These are phyloP conservation scores for Nicotiana undulata DNA, from an alignment of 257 asterid genomes.

Conservation along the genomic window DNA sequence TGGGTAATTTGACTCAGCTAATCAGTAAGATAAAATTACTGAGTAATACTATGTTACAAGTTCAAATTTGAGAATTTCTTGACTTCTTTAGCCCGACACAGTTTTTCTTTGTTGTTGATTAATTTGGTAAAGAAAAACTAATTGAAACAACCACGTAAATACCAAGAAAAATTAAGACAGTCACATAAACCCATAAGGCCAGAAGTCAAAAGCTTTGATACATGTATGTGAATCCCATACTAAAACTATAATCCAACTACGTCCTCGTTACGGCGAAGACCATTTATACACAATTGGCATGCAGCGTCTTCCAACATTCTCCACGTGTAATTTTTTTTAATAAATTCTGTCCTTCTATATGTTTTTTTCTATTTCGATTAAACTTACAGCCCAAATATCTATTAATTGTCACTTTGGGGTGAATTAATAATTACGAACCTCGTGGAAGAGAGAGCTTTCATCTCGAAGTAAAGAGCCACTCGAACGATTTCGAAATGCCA, in stretches of 20 bases:
- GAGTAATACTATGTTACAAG: neutral
- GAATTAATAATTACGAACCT: neutral
- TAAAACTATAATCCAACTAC: slow-evolving; percentile 19
- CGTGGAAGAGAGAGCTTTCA: neutral
- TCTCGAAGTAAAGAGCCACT: slow-evolving; percentile 17
- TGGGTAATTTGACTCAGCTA: no score
- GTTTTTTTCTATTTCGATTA: neutral
- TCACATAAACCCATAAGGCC: neutral
- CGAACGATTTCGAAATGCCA: slow-evolving; percentile 20
- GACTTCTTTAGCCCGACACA: neutral
- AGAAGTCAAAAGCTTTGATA: slow-evolving; percentile 32
- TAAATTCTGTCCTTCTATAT: neutral
- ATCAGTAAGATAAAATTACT: no score
- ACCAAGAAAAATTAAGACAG: neutral
- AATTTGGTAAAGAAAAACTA: neutral
- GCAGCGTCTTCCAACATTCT: slow-evolving; percentile 27
- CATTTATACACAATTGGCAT: slow-evolving; percentile 4
- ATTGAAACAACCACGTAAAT: neutral
- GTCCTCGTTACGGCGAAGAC: slow-evolving; percentile 43
- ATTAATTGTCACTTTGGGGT: neutral
- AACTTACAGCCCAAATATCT: neutral
- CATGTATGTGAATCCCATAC: neutral
- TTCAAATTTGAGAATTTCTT: neutral
- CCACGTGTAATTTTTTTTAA: slow-evolving; percentile 16
- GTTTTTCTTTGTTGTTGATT: neutral